Evolutionary conservation across 2,329 filamentous ascomycete species (phyloP), one percentile per base, ranked within the genome.

Genomic region (Whalleya microplaca): DNA sequence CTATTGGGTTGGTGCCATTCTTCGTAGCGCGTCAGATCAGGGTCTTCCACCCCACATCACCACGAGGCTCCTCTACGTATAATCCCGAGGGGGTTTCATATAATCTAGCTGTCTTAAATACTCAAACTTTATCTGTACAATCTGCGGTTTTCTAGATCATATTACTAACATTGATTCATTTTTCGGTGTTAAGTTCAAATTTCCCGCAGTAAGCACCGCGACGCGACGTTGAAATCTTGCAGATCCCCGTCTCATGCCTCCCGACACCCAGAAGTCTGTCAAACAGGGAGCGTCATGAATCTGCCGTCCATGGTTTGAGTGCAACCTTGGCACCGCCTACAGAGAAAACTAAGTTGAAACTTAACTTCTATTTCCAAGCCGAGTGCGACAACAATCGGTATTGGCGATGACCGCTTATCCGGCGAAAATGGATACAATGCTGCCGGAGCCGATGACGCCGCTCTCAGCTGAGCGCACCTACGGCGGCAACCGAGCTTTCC

Each of bases 401-500:
- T 46, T 53, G 48, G 42, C 6, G 16, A 43, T 18, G 12, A 29
- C 27, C n/a, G n/a, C n/a, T n/a, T n/a, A n/a, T n/a, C 9, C 23
- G 23, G 9, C 23, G 23, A 58, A 43, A 16, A 70, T 70, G 69
- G 73, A 77, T 37, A 45, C 52, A 12, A 76, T 75, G 68, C 69
- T 78, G 21, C 75, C 77, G 32, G 75, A 77, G 59, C 74, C 78
- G 45, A 73, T 73, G 66, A 70, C 66, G 29, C 67, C 74, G 45
- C 52, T 59, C 45, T 62, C 64, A 43, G 69, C 69, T 55, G 69
- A 71, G 40, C 75, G 75, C 53, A 87, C 84, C 1, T 76, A 78
- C 51, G 86, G 86, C 62, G 85, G 86, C 55, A 89, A 89, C 69
- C 80, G 83, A 59, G 87, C 87, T 43, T 90, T 90, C 71, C 85